Base-by-base conservation (phyloP, 352 stramenopile genomes). In the Globisporangium cylindrosporum region DNA sequence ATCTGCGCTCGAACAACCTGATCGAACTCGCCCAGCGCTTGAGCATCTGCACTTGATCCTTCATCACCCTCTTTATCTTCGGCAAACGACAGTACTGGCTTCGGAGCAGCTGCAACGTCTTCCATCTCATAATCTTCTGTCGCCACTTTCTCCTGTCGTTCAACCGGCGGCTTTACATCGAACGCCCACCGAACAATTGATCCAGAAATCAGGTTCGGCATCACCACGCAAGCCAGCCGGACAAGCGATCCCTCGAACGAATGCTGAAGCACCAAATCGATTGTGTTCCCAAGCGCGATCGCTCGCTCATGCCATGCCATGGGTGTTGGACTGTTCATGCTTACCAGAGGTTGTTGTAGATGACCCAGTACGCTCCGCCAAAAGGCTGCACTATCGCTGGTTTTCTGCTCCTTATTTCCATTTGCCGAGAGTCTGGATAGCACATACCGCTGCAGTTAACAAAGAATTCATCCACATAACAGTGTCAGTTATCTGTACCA, bases 171-270 rank as follows among this genome's bases (percentile, higher is more conserved):
- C 25, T 76, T 78, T n/a, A 74, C 68, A 54, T 73, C 68, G 14
- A 84, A 81, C 34, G 75, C 71, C 77, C 77, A 84, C 9, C 69
- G 73, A 24, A 78, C 65, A 15, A 82, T 46, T 22, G 78, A 78
- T 12, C 57, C 34, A 7, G 73, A 73, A 36, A 81, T 57, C 18
- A 81, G 38, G 20, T 66, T 5, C 8, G 75, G 74, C 53, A 84
- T 59, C n/a, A 74, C 69, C 25, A 51, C 43, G 14, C 73, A 63
- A 10, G 71, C 59, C 7, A 71, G 36, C 4, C 14, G 14, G 2
- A 84, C 73, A 18, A 84, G 62, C 12, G 58, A 53, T 38, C 53
- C 48, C 29, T 78, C 58, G 61, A 79, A 82, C 25, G 59, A 67
- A 29, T 74, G 74, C 15, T 59, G 54, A 25, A 67, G 62, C 22